Evolutionary conservation across 345 rosid species (phyloP), one percentile per base, ranked within the genome.

Genomic region (Toxicodendron radicans): DNA sequence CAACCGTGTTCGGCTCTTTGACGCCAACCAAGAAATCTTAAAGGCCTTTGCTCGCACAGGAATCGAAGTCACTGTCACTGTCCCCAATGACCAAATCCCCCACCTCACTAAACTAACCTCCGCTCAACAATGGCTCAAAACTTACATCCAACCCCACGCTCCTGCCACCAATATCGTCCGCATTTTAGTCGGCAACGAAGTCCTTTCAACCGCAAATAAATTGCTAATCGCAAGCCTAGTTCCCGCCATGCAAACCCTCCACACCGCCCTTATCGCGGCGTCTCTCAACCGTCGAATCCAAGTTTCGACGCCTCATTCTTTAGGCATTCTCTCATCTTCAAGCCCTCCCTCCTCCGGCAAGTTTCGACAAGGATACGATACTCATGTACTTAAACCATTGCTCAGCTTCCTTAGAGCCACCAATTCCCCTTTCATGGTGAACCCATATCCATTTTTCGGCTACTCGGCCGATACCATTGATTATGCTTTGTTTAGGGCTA

Each of bases 361-460:
- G 56, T 95, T 95, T 61, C 82, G 84, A 4, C 85, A 71, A 53
- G 99, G 95, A 32, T 91, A 92, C 21, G 92, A 88, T 32, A 64
- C 63, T 0, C 92, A 80, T 51, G 89, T 94, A 1, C 81, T 91
- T 7, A 86, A 87, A 67, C 99, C 97, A 13, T 72, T 92, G 74
- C 91, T 92, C n/a, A 83, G 85, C 84, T 91, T 95, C 81, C 95
- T 81, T 54, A 79, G 85, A 20, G 78, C 86, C 6, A 90, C 91
- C 1, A 41, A 70, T 61, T 92, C 97, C 0, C 91, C 97, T 54
- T 91, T 95, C 83, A 68, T 91, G 79, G 87, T 95, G 20, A 95
- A 92, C 76, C 91, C 97, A 0, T 92, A 92, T 76, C 99, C 99
- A 4, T 95, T 87, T 74, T 91, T 95, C 68, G 99, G 95, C 24